phyloP scores from a whole-genome alignment of 2,329 filamentous ascomycete species.

The Colletotrichum aenigma region DNA sequence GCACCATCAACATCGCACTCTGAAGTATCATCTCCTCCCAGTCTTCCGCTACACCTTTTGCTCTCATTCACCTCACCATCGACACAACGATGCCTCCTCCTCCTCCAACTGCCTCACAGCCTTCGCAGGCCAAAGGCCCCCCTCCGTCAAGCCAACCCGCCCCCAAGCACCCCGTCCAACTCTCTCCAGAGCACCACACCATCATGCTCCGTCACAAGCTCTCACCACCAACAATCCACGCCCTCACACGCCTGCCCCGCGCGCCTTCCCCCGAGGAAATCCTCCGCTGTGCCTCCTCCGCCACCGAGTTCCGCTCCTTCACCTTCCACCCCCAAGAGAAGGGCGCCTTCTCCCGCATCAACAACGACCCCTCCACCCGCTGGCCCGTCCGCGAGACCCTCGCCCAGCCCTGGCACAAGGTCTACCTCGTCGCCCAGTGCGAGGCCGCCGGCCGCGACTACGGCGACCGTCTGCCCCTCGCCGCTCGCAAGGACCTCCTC shows the following conservation, averaged over 20 bases:
- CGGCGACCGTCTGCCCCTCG: slow-evolving; percentile 46
- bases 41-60: background rate
- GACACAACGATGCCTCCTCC: background rate
- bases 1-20: background rate
- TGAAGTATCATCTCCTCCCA: background rate
- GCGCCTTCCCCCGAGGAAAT: slow-evolving; percentile 27
- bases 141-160: background rate
- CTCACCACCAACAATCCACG: slow-evolving; percentile 9
- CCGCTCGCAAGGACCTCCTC: slow-evolving; percentile 35
- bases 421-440: slow-evolving; percentile 76
- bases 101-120: background rate
- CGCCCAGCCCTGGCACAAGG: slow-evolving; percentile 71
- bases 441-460: slow-evolving; percentile 61
- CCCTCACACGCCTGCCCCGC: slow-evolving; percentile 14
- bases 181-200: slow-evolving; percentile 5
- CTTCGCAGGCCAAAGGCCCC: background rate
- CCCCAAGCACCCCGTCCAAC: background rate
- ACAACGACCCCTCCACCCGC: slow-evolving; percentile 40
- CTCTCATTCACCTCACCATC: background rate
- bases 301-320: slow-evolving; percentile 41
- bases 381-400: slow-evolving; percentile 46
- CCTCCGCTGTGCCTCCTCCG: slow-evolving; percentile 40
- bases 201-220: slow-evolving; percentile 19
- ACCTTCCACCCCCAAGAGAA: slow-evolving; percentile 37
- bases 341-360: slow-evolving; percentile 40